Evolutionary conservation across 768 basidiomycete species (phyloP).

Genomic region (Leccinum sublutescens): DNA sequence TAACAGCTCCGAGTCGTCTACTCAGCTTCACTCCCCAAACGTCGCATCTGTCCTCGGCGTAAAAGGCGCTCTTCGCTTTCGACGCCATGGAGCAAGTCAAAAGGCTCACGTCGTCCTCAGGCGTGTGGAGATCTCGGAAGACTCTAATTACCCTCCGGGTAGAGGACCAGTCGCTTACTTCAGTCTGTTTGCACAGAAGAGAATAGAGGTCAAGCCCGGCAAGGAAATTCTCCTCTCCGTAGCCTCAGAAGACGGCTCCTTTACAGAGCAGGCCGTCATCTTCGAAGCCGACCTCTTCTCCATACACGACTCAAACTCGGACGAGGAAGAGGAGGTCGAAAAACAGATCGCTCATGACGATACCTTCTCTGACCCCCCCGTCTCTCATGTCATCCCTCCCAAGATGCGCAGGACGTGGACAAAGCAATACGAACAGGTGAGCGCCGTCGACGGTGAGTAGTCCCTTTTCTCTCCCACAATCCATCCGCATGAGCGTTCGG

Average conservation of each 20-base stretch:
- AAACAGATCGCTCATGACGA: constrained; percentile 42
- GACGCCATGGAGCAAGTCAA: constrained; percentile 61
- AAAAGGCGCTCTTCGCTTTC: constrained; percentile 60
- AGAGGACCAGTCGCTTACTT: constrained; percentile 48
- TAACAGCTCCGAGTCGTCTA: constrained; percentile 35
- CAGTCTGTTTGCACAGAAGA: constrained; percentile 64
- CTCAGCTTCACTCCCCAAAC: constrained; percentile 28
- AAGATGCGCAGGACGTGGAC: constrained; percentile 66
- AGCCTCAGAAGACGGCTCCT: constrained; percentile 48
- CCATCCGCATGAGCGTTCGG: constrained; percentile 27
- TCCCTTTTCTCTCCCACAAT: background rate
- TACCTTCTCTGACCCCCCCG: constrained; percentile 33
- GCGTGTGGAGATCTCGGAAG: constrained; percentile 53
- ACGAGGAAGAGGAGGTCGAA: constrained; percentile 41
- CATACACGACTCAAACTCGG: constrained; percentile 31
- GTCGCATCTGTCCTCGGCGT: constrained; percentile 60
- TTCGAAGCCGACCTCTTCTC: constrained; percentile 50
- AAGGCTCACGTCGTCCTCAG: constrained; percentile 68
- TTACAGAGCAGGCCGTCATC: constrained; percentile 56
- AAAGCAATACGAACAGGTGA: constrained; percentile 47
- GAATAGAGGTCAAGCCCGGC: constrained; percentile 67
- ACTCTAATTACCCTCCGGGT: constrained; percentile 43
- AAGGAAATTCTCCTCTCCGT: constrained; percentile 68
- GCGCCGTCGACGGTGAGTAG: constrained; percentile 39
- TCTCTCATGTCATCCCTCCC: constrained; percentile 49